Evolutionary conservation across 2,329 filamentous ascomycete species (phyloP).

Genomic region (Botryotinia narcissicola): DNA sequence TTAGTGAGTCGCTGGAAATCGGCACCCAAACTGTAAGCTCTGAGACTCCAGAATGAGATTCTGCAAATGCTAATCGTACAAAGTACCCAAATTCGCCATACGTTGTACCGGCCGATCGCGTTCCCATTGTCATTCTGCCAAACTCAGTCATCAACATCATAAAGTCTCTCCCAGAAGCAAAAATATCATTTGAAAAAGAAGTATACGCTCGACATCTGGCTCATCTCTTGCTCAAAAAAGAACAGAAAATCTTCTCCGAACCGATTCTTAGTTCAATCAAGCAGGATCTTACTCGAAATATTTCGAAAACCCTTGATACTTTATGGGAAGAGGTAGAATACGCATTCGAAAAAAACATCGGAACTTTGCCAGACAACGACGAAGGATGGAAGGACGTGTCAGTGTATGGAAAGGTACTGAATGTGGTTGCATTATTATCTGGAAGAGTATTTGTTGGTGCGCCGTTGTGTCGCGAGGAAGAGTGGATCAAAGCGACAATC

Average conservation of each 20-base stretch:
- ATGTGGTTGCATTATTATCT: conserved; percentile 42
- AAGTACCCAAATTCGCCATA: conserved; percentile 13
- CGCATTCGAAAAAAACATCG: conserved; percentile 27
- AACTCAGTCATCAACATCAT: conserved; percentile 8
- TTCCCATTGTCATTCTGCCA: conserved; percentile 12
- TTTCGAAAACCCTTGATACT: conserved; percentile 26
- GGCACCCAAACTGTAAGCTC: conserved; percentile 4
- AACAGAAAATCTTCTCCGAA: conserved; percentile 7
- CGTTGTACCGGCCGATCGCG: conserved; percentile 3
- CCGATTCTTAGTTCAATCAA: conserved; percentile 25
- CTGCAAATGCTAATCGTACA: background rate
- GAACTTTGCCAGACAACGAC: conserved; percentile 28
- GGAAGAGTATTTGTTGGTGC: conserved; percentile 37
- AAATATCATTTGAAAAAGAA: conserved; percentile 16
- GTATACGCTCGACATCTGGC: conserved; percentile 10
- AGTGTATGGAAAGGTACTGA: conserved; percentile 39
- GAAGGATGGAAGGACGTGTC: conserved; percentile 36
- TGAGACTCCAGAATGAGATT: background rate
- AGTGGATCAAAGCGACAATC: conserved; percentile 31
- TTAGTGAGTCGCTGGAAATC: conserved; percentile 9
- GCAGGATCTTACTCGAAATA: conserved; percentile 31
- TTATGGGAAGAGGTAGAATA: conserved; percentile 32
- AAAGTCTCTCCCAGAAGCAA: conserved; percentile 11
- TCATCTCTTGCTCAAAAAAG: background rate
- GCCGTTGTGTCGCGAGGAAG: conserved; percentile 31